Conservation (phyloP, 2,329 filamentous ascomycete genomes). For the Aspergillus pseudotamarii region DNA sequence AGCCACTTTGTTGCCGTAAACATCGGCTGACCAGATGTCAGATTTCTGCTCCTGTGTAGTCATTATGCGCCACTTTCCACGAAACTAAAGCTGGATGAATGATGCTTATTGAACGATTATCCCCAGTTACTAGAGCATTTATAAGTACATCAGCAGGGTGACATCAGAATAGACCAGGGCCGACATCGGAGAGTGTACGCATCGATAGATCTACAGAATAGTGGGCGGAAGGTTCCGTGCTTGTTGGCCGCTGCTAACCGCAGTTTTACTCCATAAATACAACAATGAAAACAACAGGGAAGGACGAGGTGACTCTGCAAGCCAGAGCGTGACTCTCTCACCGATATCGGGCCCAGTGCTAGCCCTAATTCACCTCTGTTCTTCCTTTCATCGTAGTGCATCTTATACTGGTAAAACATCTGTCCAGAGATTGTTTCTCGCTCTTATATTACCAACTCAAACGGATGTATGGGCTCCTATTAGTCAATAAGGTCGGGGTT, state of each 20-base stretch:
- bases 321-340: not conserved
- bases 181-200: not conserved
- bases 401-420: not conserved
- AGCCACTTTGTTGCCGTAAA: slow-evolving; percentile 1
- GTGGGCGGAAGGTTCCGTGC: not conserved
- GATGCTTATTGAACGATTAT: not conserved
- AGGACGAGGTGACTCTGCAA: not conserved
- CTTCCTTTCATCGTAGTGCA: not conserved
- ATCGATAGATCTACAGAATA: not conserved
- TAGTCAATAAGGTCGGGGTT: not conserved
- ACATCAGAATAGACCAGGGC: not conserved
- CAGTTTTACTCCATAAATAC: not conserved
- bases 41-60: not conserved
- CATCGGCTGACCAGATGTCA: slow-evolving; percentile 1
- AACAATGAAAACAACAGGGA: not conserved
- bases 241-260: not conserved
- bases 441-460: not conserved
- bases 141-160: not conserved
- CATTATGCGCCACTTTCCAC: not conserved
- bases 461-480: not conserved
- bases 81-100: not conserved
- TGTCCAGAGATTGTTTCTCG: not conserved
- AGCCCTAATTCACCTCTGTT: not conserved
- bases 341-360: not conserved
- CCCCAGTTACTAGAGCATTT: not conserved